These are phyloP conservation scores for Flaveria bidentis DNA, from an alignment of 129 eudicot genomes.

Conservation along the genomic window DNA sequence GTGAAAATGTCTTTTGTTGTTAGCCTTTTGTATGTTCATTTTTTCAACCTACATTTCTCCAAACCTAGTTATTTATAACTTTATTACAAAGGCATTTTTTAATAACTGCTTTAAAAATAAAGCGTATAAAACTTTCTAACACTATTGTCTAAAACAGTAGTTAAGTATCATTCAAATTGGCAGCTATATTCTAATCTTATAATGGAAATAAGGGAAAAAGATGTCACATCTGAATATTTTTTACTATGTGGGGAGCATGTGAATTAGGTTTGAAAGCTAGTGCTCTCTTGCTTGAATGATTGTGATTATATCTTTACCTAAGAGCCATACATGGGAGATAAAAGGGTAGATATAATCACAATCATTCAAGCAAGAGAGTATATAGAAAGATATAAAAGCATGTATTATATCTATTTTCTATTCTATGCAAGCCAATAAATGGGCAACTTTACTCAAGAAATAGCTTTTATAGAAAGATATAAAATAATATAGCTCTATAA, in stretches of 20 bases:
- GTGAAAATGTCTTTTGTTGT: conserved; percentile 15
- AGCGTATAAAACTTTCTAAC: not conserved
- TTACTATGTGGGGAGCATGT: conserved; percentile 43
- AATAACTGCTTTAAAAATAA: too few species aligned
- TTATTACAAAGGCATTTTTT: not conserved
- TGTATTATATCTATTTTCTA: conserved; percentile 28
- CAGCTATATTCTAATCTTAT: conserved; percentile 22
- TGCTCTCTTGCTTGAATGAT: conserved; percentile 34
- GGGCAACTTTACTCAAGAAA: conserved; percentile 25
- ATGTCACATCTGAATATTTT: conserved; percentile 26
- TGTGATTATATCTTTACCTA: conserved; percentile 35
- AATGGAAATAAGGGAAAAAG: conserved; percentile 18
- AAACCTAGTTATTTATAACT: conserved; percentile 1
- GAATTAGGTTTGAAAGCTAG: conserved; percentile 43
- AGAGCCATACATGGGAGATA: conserved; percentile 42
- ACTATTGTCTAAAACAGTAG: not conserved
- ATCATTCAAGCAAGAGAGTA: too few species aligned
- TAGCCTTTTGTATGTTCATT: conserved; percentile 16
- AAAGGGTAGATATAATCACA: conserved; percentile 1
- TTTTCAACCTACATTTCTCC: conserved; percentile 1
- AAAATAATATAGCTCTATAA: conserved; percentile 10
- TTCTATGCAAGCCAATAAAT: conserved; percentile 36
- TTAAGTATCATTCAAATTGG: not conserved
- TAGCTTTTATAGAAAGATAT: conserved; percentile 37
- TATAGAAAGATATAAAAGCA: conserved; percentile 13